Conservation (phyloP, 2,329 filamentous ascomycete species). For the Fusarium azukiicola region DNA sequence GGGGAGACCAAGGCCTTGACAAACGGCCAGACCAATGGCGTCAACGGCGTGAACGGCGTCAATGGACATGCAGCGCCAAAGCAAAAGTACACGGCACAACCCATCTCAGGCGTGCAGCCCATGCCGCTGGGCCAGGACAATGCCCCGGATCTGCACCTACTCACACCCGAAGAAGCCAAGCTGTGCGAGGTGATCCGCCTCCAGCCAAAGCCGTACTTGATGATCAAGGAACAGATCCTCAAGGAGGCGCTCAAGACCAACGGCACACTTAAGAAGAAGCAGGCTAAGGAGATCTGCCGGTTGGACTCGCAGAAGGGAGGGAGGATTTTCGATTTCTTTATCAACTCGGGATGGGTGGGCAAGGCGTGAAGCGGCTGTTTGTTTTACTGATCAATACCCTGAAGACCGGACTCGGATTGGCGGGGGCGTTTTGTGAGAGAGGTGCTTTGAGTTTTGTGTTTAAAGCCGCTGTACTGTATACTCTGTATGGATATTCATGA, state of each 20-base stretch:
- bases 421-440: constrained; percentile 41
- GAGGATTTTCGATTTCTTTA: constrained; percentile 96
- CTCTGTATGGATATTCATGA: constrained; percentile 33
- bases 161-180: constrained; percentile 91
- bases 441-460: constrained; percentile 21
- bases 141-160: constrained; percentile 90
- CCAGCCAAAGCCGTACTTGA: constrained; percentile 96
- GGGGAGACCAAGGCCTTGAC: constrained; percentile 75
- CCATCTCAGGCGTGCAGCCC: constrained; percentile 80
- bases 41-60: constrained; percentile 66
- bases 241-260: constrained; percentile 95
- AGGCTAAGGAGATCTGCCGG: constrained; percentile 91
- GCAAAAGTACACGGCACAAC: constrained; percentile 75
- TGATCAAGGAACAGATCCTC: constrained; percentile 96
- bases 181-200: constrained; percentile 92
- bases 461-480: constrained; percentile 17
- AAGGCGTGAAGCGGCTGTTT: constrained; percentile 79
- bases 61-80: constrained; percentile 63
- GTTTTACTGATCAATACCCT: constrained; percentile 51
- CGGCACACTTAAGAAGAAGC: constrained; percentile 95
- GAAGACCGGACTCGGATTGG: constrained; percentile 38
- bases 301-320: constrained; percentile 93
- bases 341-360: constrained; percentile 94
- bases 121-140: constrained; percentile 87
- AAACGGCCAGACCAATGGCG: constrained; percentile 75